Conservation (phyloP, 306 rosid genomes). For the Amphicarpaea edgeworthii region DNA sequence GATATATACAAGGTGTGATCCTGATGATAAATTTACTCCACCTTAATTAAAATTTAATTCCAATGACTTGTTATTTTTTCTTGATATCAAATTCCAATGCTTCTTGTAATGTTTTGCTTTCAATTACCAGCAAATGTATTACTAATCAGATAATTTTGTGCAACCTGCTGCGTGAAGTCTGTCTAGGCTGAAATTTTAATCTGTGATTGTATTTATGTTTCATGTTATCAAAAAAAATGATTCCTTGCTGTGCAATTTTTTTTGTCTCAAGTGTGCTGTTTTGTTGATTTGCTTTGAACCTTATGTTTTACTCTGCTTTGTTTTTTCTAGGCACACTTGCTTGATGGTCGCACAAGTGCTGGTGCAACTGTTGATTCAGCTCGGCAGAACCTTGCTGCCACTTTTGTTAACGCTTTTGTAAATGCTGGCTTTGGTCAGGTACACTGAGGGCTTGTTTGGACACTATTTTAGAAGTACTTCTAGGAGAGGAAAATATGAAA, state of each 20-base stretch:
- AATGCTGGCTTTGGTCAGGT: slow-evolving; percentile 99
- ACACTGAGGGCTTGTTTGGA: too few relatives aligned
- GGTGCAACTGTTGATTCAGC: slow-evolving; percentile 99
- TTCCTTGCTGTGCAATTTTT: slow-evolving; percentile 9
- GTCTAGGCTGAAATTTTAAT: not conserved
- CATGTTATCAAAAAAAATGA: slow-evolving; percentile 4
- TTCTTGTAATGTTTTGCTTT: not conserved
- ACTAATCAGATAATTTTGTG: not conserved
- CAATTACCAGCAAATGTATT: too few relatives aligned
- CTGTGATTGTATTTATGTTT: not conserved
- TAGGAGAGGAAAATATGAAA: too few relatives aligned
- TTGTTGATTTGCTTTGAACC: slow-evolving; percentile 20
- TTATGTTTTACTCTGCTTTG: not conserved
- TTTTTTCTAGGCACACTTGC: slow-evolving; percentile 97
- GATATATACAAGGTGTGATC: slow-evolving; percentile 85
- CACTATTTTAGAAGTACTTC: too few relatives aligned
- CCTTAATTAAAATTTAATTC: too few relatives aligned
- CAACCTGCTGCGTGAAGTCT: not conserved
- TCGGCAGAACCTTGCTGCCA: slow-evolving; percentile 96
- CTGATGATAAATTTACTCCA: slow-evolving; percentile 24
- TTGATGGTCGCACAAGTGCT: slow-evolving; percentile 96
- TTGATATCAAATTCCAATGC: too few relatives aligned
- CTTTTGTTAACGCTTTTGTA: slow-evolving; percentile 97
- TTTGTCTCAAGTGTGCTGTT: slow-evolving; percentile 13
- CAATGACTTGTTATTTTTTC: too few relatives aligned